These are phyloP conservation scores for Ceratobasidium sp. DNA, from an alignment of 1,284 basidiomycete species.

Conservation along the genomic window DNA sequence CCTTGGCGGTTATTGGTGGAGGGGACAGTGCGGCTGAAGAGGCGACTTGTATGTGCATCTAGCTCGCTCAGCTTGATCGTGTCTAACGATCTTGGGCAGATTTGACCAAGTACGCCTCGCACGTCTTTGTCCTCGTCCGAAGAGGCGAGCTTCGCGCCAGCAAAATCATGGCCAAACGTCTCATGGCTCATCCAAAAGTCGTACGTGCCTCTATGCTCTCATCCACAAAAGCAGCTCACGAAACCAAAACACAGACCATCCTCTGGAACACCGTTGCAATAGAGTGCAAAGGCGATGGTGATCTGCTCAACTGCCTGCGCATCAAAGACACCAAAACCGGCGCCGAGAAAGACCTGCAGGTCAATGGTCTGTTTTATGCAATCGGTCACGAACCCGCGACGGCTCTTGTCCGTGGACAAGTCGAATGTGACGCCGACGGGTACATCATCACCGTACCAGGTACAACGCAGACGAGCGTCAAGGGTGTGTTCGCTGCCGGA, in stretches of 20 bases:
- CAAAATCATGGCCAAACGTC: slow-evolving; percentile 97
- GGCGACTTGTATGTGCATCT: slow-evolving; percentile 79
- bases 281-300: slow-evolving; percentile 94
- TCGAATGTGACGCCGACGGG: slow-evolving; percentile 90
- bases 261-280: slow-evolving; percentile 89
- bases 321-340: slow-evolving; percentile 84
- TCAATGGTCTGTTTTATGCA: slow-evolving; percentile 97
- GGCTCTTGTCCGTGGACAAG: slow-evolving; percentile 82
- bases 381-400: slow-evolving; percentile 97
- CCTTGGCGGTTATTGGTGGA: slow-evolving; percentile 95
- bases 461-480: slow-evolving; percentile 93
- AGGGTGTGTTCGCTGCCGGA: slow-evolving; percentile 96
- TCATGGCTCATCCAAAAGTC: slow-evolving; percentile 90
- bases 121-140: slow-evolving; percentile 95
- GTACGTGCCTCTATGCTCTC: slow-evolving; percentile 53
- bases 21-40: slow-evolving; percentile 99
- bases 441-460: slow-evolving; percentile 97
- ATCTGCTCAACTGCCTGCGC: slow-evolving; percentile 85
- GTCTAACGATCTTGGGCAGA: slow-evolving; percentile 56
- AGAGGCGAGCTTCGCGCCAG: slow-evolving; percentile 92
- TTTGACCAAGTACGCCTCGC: slow-evolving; percentile 91
- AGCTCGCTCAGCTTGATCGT: background rate
- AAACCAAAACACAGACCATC: slow-evolving; percentile 49
- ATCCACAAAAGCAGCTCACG: background rate
- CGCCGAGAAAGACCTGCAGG: slow-evolving; percentile 83